Evolutionary conservation across 106 monocot genomes (phyloP), one percentile per base, ranked within the genome.

Genomic region (Posidonia australis): DNA sequence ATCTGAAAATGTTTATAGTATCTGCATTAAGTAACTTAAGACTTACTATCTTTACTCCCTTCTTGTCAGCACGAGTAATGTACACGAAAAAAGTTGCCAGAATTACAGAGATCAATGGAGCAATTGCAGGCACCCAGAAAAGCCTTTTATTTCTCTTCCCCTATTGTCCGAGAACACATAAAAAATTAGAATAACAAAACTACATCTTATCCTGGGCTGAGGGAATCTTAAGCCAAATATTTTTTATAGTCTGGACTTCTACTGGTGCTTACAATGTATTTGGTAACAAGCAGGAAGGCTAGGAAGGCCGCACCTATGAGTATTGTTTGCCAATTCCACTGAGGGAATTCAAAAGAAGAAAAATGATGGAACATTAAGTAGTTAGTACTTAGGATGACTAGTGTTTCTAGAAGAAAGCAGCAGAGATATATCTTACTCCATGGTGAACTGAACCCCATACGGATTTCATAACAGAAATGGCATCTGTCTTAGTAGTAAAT

Each of bases 271-370:
- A 91, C 90, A 21, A 91, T 79, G 62, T 81, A 73, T 64, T 77
- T 86, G 24, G 86, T 74, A 57, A 60, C n/a, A 20, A 91, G 64
- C 66, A 91, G 83, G 47, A 91, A 86, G 1, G 63, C 72, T 54
- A 91, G 57, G 67, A 83, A 86, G 25, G 65, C 17, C 26, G 69
- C 21, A 13, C 81, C 90, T 13, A 91, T 86, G 20, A 81, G 9
- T 63, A 84, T 77, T 0, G 86, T 91, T 23, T 83, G 79, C 86
- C 86, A 86, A 36, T 91, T 86, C 90, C 90, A 91, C 90, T 91
- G 81, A 23, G 62, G 7, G n/a, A n/a, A n/a, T n/a, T n/a, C n/a
- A 47, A 64, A 19, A 11, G 0, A 14, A 62, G 9, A 30, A 62
- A n/a, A n/a, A n/a, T n/a, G n/a, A n/a, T n/a, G n/a, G n/a, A n/a